Conservation (phyloP, 768 basidiomycete genomes). For the Boletus tomentosulus region DNA sequence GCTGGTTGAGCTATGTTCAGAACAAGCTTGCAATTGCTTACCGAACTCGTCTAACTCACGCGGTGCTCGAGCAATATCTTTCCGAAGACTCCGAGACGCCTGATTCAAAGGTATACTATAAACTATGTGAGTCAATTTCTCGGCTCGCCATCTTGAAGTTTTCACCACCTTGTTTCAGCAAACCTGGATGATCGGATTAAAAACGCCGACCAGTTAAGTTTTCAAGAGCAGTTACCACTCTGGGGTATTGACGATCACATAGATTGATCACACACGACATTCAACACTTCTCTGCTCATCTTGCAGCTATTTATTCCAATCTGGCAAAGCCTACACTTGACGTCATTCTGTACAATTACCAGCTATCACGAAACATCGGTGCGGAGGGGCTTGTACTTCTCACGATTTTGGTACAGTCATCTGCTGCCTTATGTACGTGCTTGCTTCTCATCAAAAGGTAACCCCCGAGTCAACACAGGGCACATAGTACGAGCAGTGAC, state of each 20-base stretch:
- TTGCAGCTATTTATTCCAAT: slow-evolving; percentile 93
- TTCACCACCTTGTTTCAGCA: slow-evolving; percentile 41
- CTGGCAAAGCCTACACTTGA: slow-evolving; percentile 92
- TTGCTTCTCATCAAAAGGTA: not conserved
- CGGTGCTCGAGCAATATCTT: slow-evolving; percentile 81
- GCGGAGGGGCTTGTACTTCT: slow-evolving; percentile 86
- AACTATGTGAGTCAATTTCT: slow-evolving; percentile 58
- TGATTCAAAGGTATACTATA: slow-evolving; percentile 89
- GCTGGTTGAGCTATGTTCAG: slow-evolving; percentile 90
- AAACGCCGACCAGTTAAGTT: slow-evolving; percentile 83
- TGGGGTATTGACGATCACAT: slow-evolving; percentile 9
- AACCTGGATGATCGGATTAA: slow-evolving; percentile 95
- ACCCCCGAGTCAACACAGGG: not conserved
- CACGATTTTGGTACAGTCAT: slow-evolving; percentile 79
- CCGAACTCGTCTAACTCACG: slow-evolving; percentile 77
- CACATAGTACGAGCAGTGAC: slow-evolving; percentile 79
- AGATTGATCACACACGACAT: slow-evolving; percentile 97
- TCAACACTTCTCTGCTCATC: slow-evolving; percentile 83
- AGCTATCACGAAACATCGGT: slow-evolving; percentile 89
- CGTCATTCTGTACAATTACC: slow-evolving; percentile 93
- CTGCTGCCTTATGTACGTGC: slow-evolving; percentile 75
- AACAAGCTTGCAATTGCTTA: slow-evolving; percentile 90
- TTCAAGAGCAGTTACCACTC: not conserved
- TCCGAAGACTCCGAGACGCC: slow-evolving; percentile 61
- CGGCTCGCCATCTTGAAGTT: not conserved